Percentiles rank a stretch among this genome's conserved stretches.
Evolutionary conservation across 306 rosid species (phyloP).

Genomic region (Cucurbita pepo): DNA sequence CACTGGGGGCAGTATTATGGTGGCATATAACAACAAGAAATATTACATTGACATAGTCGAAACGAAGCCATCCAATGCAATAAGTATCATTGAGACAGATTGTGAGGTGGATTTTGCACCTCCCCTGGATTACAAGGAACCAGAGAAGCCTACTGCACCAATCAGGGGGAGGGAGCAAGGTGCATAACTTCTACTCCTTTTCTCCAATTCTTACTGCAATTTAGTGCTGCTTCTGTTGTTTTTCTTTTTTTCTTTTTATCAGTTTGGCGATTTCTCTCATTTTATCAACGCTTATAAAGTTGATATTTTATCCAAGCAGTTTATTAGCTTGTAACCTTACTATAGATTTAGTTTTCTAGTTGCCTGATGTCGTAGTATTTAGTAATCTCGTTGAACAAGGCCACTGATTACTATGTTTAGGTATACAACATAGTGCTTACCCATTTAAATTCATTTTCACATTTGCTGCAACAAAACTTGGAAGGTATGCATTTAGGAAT

Average conservation of each 20-base stretch:
- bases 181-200: constrained; percentile 8
- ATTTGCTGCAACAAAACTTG: background rate
- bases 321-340: background rate
- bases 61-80: constrained; percentile 74
- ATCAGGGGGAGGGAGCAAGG: constrained; percentile 48
- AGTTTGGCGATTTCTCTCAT: background rate
- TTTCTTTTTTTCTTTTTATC: background rate
- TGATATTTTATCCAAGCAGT: background rate
- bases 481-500: background rate
- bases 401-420: background rate
- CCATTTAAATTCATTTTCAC: background rate
- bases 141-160: constrained; percentile 46
- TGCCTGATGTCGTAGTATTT: background rate
- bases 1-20: constrained; percentile 95
- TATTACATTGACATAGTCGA: constrained; percentile 89
- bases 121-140: constrained; percentile 96
- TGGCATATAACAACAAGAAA: constrained; percentile 88
- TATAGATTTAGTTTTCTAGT: background rate
- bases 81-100: constrained; percentile 92
- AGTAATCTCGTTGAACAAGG: background rate
- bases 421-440: background rate
- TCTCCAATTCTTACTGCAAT: background rate
- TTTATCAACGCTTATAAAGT: background rate
- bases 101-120: constrained; percentile 99
- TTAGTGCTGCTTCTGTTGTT: background rate